Evolutionary conservation across 305 asterid species (phyloP), one percentile per base, ranked within the genome.

Genomic region (Fraxinus xanthoxyloides): DNA sequence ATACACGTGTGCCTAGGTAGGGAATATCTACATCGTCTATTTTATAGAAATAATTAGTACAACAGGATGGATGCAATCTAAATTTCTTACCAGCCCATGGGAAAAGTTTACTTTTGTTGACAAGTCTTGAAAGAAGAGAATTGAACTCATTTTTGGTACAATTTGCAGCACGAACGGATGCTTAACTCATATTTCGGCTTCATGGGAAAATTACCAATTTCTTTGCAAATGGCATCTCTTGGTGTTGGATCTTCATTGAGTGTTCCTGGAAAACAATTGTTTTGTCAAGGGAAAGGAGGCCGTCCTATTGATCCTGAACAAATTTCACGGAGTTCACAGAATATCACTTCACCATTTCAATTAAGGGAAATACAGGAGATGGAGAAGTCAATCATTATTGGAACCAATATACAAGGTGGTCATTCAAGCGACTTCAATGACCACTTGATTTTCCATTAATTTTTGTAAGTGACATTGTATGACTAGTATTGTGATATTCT

Each of bases 401-500:
- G 87, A 77, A 79, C 85, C 95, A 40, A 40, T 40, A 9, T 40
- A 10, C 48, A 40, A 40, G 15, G 15, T 40, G 48, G 48, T 40
- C 15, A 40, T 40, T 40, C 48, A 2, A 9, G 48, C 2, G 48
- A 40, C 48, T 9, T 40, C 48, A 10, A 9, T 1, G 48, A 40
- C 48, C 48, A 40, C 15, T 40, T 40, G 15, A 40, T 40, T 9
- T 9, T 40, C 13, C 48, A 40, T 40, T 40, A 40, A 40, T 40
- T 94, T 75, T 40, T 91, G 7, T 85, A 74, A 78, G 61, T 78
- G 54, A 88, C 98, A 28, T 94, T 91, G 97, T 80, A 56, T 89
- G 75, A 87, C 48, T 91, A 85, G 87, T 40, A 40, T 40, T 12
- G 48, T 40, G 15, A 40, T 40, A 40, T 9, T 9, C 48, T 40